Evolutionary conservation across 805 yeast species (phyloP).

Genomic region (Ogataea methanolica): DNA sequence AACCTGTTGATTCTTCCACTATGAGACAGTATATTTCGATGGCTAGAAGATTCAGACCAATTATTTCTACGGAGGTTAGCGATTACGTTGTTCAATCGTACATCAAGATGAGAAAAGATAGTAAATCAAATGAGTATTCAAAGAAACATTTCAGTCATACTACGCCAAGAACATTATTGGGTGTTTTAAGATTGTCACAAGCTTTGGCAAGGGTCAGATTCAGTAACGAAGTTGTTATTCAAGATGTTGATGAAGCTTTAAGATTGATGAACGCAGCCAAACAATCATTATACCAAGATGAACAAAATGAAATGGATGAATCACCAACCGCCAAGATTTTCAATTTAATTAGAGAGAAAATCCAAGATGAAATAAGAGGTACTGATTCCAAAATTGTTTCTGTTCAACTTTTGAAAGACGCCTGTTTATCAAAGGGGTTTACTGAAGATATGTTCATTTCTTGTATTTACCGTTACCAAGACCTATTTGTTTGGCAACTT

Average conservation of each 20-base stretch:
- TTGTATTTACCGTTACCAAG: constrained; percentile 71
- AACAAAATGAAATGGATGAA: constrained; percentile 50
- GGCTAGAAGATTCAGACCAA: constrained; percentile 84
- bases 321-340: constrained; percentile 66
- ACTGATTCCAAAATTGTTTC: constrained; percentile 32
- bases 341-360: constrained; percentile 55
- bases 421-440: constrained; percentile 76
- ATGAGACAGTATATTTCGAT: constrained; percentile 84
- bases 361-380: constrained; percentile 18
- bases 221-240: constrained; percentile 59
- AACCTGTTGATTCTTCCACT: constrained; percentile 72
- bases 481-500: constrained; percentile 70
- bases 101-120: constrained; percentile 89
- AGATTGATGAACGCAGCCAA: constrained; percentile 85
- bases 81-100: constrained; percentile 83
- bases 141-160: constrained; percentile 81
- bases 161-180: constrained; percentile 92
- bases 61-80: constrained; percentile 76
- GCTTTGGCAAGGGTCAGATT: constrained; percentile 90
- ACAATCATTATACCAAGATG: constrained; percentile 63
- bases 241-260: constrained; percentile 94
- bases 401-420: constrained; percentile 50
- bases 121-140: constrained; percentile 72
- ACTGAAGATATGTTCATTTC: constrained; percentile 73
- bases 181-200: constrained; percentile 87